Evolutionary conservation across 257 asterid species (phyloP), one percentile per base, ranked within the genome.

Genomic region (Henckelia pumila): DNA sequence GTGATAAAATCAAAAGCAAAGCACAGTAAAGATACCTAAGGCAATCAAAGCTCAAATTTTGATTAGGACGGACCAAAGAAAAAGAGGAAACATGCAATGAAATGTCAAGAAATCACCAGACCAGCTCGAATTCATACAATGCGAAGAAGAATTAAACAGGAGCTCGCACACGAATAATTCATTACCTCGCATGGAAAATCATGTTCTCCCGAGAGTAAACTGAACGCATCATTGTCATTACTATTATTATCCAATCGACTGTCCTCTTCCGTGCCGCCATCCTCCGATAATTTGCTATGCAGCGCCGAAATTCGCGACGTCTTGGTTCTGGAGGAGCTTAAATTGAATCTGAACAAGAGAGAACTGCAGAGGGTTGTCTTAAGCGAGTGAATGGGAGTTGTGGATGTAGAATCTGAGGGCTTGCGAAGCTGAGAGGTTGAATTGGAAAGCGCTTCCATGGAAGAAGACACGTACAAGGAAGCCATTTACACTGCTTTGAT

Each of bases 361-460:
- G 21, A 64, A 50, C 69, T 35, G 26, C 55, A 58, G 50, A 1
- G 28, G 55, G 55, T 59, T 1, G 61, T 24, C 30, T 66, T 73
- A 61, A 74, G 7, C 19, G 32, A 60, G 24, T 73, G 78, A 58
- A 63, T 28, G 7, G 21, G 21, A 1, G 81, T n/a, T n/a, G n/a
- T n/a, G n/a, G n/a, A n/a, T n/a, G n/a, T 63, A 29, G 30, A 56
- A 8, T 77, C 85, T 1, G 85, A 20, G 22, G 80, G 77, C 64
- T 73, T 79, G 65, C 85, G 77, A 52, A 76, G 40, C 32, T 77
- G 86, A 33, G 73, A 71, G 61, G 72, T 64, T 49, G 86, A 75
- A 71, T 80, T 57, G 7, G 91, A 72, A 40, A 85, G 77, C 49
- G 93, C 86, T 67, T 91, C 96, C 88, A 83, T 78, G 64, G 86